Percentiles rank a stretch among this genome's conserved stretches.
phyloP scores from a whole-genome alignment of 2,329 filamentous ascomycete genomes.

The Diaporthe velutina region DNA sequence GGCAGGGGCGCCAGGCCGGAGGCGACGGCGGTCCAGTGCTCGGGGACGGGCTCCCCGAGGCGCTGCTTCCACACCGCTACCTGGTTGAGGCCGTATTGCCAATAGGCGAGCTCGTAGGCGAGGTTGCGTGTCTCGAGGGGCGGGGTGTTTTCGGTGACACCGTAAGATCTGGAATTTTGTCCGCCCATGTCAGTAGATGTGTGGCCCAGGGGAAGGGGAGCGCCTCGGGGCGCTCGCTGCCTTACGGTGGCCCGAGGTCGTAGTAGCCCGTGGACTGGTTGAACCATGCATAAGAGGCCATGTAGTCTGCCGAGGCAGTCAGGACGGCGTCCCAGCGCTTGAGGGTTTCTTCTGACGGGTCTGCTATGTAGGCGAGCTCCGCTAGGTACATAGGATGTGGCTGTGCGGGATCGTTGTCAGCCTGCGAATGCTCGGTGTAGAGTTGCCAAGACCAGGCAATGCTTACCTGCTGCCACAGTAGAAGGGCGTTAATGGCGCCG shows the following conservation, averaged over 20 bases:
- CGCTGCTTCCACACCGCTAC: conserved; percentile 58
- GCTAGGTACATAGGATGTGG: conserved; percentile 63
- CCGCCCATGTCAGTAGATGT: not conserved
- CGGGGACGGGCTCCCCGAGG: conserved; percentile 53
- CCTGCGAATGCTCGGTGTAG: not conserved
- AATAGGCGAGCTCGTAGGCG: conserved; percentile 64
- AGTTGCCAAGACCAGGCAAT: not conserved
- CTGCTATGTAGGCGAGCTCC: conserved; percentile 52
- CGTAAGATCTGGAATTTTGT: conserved; percentile 56
- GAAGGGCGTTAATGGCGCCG: conserved; percentile 62
- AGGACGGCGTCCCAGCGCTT: conserved; percentile 46
- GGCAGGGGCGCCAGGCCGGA: conserved; percentile 59
- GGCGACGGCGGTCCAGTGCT: conserved; percentile 55
- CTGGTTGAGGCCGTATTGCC: conserved; percentile 62
- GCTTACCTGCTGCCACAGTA: conserved; percentile 60
- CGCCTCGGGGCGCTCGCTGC: not conserved
- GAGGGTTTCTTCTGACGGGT: conserved; percentile 44
- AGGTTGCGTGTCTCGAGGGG: conserved; percentile 61
- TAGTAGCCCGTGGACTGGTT: conserved; percentile 47
- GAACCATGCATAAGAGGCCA: conserved; percentile 50
- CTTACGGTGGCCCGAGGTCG: conserved; percentile 60
- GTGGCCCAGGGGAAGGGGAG: not conserved
- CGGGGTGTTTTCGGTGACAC: conserved; percentile 63
- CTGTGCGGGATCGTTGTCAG: conserved; percentile 45
- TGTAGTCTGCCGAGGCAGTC: conserved; percentile 48